These are phyloP conservation scores for Erythrobasidium yunnanense DNA, from an alignment of 768 basidiomycete genomes.

Conservation along the genomic window DNA sequence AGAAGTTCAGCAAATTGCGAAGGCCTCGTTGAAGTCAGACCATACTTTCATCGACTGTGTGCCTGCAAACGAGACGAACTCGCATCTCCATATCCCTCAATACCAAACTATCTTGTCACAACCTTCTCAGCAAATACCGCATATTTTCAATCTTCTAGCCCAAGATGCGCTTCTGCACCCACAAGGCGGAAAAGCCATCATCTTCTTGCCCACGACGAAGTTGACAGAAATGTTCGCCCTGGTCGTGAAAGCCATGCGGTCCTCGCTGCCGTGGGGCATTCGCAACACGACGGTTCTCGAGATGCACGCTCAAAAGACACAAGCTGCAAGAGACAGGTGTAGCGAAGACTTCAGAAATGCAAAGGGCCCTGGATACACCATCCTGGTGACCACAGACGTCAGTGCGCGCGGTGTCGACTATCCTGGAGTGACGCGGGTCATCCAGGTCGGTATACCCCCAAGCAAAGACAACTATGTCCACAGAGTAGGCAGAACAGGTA, in stretches of 20 bases:
- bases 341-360: constrained; percentile 56
- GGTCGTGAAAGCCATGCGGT: constrained; percentile 50
- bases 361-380: constrained; percentile 47
- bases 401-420: constrained; percentile 58
- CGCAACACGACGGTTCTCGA: constrained; percentile 55
- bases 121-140: constrained; percentile 61
- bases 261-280: constrained; percentile 49
- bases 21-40: constrained; percentile 39
- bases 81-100: constrained; percentile 66
- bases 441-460: constrained; percentile 75
- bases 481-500: constrained; percentile 45
- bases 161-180: constrained; percentile 74
- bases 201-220: constrained; percentile 65
- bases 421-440: constrained; percentile 56
- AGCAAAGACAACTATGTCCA: constrained; percentile 50
- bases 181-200: constrained; percentile 47
- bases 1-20: constrained; percentile 43
- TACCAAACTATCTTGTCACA: constrained; percentile 63
- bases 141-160: constrained; percentile 64
- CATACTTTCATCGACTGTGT: constrained; percentile 53
- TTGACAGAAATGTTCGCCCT: constrained; percentile 64
- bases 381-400: constrained; percentile 45
- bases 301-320: constrained; percentile 55
- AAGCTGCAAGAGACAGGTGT: constrained; percentile 47
- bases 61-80: constrained; percentile 51